Evolutionary conservation across 2,329 filamentous ascomycete genomes (phyloP).

Genomic region (Talaromyces sp.): DNA sequence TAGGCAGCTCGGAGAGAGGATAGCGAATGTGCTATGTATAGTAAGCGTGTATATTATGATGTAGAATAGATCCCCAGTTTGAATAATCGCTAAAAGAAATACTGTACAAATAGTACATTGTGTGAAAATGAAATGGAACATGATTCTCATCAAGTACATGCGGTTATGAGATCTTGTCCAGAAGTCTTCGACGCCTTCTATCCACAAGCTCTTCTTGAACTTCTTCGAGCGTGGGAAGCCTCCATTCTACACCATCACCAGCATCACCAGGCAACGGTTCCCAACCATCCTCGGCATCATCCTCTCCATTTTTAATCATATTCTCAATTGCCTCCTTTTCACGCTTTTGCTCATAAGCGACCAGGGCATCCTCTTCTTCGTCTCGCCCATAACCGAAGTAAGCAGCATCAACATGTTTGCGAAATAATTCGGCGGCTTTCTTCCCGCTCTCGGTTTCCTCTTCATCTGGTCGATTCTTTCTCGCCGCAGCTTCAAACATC

Average conservation of each 20-base stretch:
- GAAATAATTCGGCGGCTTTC: conserved; percentile 41
- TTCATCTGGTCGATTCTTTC: conserved; percentile 61
- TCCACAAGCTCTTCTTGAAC: conserved; percentile 94
- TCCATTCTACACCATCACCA: conserved; percentile 79
- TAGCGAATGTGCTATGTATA: neutral
- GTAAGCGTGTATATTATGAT: neutral
- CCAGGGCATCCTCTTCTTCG: conserved; percentile 78
- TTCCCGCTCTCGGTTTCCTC: conserved; percentile 61
- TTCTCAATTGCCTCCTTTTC: conserved; percentile 76
- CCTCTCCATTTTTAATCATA: conserved; percentile 59
- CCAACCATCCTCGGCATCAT: conserved; percentile 67
- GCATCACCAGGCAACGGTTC: conserved; percentile 80
- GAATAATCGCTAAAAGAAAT: neutral
- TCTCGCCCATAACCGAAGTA: conserved; percentile 95
- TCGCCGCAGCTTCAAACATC: conserved; percentile 76
- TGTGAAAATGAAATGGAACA: neutral
- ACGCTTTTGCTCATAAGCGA: conserved; percentile 77
- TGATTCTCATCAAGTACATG: neutral
- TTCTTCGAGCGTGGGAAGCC: conserved; percentile 79
- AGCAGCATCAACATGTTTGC: conserved; percentile 77
- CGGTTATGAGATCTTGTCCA: conserved; percentile 68
- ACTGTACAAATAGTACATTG: neutral
- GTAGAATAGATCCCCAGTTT: neutral
- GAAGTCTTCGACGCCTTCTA: conserved; percentile 72
- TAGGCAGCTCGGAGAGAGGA: conserved; percentile 19